Conservation (phyloP, 176 grass and related monocot genomes). For the Stipa capillata region DNA sequence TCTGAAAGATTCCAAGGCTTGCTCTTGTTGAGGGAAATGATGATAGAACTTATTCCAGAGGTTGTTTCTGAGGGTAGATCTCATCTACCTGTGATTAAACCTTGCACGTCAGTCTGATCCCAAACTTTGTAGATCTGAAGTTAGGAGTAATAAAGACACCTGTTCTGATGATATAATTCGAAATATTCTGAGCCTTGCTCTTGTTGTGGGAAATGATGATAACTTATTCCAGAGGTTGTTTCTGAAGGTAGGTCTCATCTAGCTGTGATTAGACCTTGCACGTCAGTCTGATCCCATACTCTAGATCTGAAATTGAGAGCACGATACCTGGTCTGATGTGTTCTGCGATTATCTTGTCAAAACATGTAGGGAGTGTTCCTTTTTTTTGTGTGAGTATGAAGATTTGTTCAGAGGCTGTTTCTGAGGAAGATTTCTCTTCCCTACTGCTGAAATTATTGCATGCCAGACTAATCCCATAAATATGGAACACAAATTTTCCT, state of each 20-base stretch:
- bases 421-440: no score
- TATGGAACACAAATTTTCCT: not conserved
- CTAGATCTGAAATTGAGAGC: not conserved
- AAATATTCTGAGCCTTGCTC: no score
- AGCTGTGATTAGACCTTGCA: conserved; percentile 19
- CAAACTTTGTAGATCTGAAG: conserved; percentile 19
- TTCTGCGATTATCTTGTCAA: not conserved
- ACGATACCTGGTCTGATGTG: not conserved
- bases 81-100: no score
- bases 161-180: no score
- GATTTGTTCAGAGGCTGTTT: no score
- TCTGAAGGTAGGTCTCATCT: conserved; percentile 10
- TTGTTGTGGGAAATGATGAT: no score
- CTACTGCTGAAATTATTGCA: not conserved
- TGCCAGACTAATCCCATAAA: not conserved
- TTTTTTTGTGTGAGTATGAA: not conserved
- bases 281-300: no score
- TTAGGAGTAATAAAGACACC: no score
- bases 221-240: no score
- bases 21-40: conserved; percentile 20
- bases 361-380: not conserved
- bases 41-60: conserved; percentile 4
- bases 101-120: no score
- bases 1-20: not conserved
- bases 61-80: no score